Evolutionary conservation across 768 basidiomycete species (phyloP).

Genomic region (Tephrocybe sp.): DNA sequence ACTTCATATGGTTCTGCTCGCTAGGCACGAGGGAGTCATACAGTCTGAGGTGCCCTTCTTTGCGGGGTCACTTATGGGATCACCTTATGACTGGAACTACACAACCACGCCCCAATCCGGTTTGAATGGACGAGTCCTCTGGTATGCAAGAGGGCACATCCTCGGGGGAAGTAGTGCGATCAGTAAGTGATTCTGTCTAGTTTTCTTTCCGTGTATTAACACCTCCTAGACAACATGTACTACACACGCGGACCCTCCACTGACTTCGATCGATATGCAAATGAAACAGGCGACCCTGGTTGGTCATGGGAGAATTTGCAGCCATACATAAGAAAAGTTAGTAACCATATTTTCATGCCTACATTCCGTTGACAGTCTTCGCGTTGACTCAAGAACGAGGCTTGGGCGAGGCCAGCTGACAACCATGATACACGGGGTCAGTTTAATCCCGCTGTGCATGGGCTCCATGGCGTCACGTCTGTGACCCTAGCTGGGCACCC

Average conservation of each 20-base stretch:
- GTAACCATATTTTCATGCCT: neutral
- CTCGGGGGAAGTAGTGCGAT: slow-evolving; percentile 31
- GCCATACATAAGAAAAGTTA: slow-evolving; percentile 2
- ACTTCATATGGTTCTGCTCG: neutral
- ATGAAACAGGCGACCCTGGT: slow-evolving; percentile 21
- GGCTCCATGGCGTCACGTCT: slow-evolving; percentile 19
- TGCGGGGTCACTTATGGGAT: slow-evolving; percentile 3
- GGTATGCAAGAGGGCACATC: slow-evolving; percentile 21
- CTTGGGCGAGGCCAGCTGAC: slow-evolving; percentile 23
- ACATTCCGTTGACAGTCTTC: neutral
- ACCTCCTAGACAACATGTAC: slow-evolving; percentile 16
- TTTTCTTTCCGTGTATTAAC: neutral
- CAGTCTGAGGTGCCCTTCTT: slow-evolving; percentile 20
- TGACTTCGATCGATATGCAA: slow-evolving; percentile 23
- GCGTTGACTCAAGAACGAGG: slow-evolving; percentile 21
- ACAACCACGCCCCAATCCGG: slow-evolving; percentile 23
- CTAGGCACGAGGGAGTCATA: slow-evolving; percentile 19
- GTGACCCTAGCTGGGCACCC: too few species aligned
- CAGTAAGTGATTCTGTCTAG: slow-evolving; percentile 12
- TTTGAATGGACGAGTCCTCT: slow-evolving; percentile 15
- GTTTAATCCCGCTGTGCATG: slow-evolving; percentile 26
- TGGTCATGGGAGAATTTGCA: slow-evolving; percentile 26
- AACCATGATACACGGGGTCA: slow-evolving; percentile 26
- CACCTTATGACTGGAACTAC: slow-evolving; percentile 28
- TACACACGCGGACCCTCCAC: slow-evolving; percentile 21